Evolutionary conservation across 2,329 filamentous ascomycete species (phyloP).

Genomic region (Phaeoacremonium minimum): DNA sequence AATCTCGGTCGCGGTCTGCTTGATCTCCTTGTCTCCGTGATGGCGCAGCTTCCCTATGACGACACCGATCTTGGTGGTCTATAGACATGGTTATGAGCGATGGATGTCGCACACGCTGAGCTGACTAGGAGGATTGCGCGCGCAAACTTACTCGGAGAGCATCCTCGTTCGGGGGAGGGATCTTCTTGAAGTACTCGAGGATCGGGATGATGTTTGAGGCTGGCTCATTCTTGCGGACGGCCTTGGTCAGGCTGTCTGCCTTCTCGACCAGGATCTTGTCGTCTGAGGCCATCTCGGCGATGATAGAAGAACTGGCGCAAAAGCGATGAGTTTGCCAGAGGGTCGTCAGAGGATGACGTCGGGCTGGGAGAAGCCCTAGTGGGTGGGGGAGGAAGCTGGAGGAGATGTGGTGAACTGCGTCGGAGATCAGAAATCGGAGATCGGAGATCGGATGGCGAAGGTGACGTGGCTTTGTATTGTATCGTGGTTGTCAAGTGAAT

Average conservation of each 20-base stretch:
- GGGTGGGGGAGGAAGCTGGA: background rate
- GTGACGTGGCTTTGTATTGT: no score
- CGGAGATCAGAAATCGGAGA: no score
- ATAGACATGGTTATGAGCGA: constrained; percentile 2
- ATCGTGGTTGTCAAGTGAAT: background rate
- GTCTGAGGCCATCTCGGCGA: constrained; percentile 54
- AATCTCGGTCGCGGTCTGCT: constrained; percentile 72
- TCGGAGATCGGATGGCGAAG: no score
- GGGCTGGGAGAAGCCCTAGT: background rate
- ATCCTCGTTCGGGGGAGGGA: constrained; percentile 81
- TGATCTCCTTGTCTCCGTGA: constrained; percentile 78
- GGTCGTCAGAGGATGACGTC: background rate
- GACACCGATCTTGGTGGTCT: constrained; percentile 87
- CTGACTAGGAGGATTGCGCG: background rate
- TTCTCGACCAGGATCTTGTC: constrained; percentile 74
- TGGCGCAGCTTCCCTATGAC: constrained; percentile 76
- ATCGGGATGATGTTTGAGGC: constrained; percentile 67
- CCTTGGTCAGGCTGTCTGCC: constrained; percentile 77
- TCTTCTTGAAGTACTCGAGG: constrained; percentile 73
- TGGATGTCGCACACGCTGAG: constrained; percentile 1
- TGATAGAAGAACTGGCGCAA: constrained; percentile 25
- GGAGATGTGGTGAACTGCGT: background rate
- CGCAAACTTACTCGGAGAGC: constrained; percentile 65
- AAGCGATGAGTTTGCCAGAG: background rate
- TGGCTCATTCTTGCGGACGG: constrained; percentile 70